These are phyloP conservation scores for Stachybotrys chlorohalonatus DNA, from an alignment of 2,329 filamentous ascomycete genomes.

Conservation along the genomic window DNA sequence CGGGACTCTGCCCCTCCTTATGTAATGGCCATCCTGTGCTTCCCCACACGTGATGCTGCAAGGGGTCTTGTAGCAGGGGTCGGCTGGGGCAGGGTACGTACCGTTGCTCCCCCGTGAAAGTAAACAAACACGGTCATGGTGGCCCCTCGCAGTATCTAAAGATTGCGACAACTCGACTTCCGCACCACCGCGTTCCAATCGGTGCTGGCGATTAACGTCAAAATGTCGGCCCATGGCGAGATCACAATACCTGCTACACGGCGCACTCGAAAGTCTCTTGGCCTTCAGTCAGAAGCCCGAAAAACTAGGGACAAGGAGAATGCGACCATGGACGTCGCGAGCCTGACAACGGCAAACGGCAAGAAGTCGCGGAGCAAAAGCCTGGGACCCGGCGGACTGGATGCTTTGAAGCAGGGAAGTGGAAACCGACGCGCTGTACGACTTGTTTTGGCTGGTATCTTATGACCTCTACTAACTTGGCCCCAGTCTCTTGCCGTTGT, in stretches of 20 bases:
- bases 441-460: background rate
- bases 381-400: slow-evolving; percentile 83
- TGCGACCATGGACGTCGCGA: slow-evolving; percentile 56
- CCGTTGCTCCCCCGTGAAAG: slow-evolving; percentile 19
- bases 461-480: slow-evolving; percentile 6
- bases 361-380: slow-evolving; percentile 88
- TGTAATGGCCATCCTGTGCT: too few relatives aligned
- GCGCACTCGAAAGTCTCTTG: slow-evolving; percentile 64
- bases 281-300: slow-evolving; percentile 41
- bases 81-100: slow-evolving; percentile 9
- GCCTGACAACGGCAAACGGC: slow-evolving; percentile 40
- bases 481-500: slow-evolving; percentile 47
- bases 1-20: too few relatives aligned
- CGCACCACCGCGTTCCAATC: slow-evolving; percentile 10
- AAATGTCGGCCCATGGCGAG: slow-evolving; percentile 24
- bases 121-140: slow-evolving; percentile 29
- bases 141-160: slow-evolving; percentile 3
- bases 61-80: too few relatives aligned
- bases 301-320: slow-evolving; percentile 67
- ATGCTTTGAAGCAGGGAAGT: slow-evolving; percentile 64
- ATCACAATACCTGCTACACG: slow-evolving; percentile 47
- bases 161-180: background rate
- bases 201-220: slow-evolving; percentile 8
- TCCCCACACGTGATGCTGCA: too few relatives aligned
- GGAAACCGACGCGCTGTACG: slow-evolving; percentile 75